Percentiles rank a stretch among this genome's conserved stretches.
phyloP scores from a whole-genome alignment of 1,139 yeast genomes.

The Torulaspora pretoriensis region DNA sequence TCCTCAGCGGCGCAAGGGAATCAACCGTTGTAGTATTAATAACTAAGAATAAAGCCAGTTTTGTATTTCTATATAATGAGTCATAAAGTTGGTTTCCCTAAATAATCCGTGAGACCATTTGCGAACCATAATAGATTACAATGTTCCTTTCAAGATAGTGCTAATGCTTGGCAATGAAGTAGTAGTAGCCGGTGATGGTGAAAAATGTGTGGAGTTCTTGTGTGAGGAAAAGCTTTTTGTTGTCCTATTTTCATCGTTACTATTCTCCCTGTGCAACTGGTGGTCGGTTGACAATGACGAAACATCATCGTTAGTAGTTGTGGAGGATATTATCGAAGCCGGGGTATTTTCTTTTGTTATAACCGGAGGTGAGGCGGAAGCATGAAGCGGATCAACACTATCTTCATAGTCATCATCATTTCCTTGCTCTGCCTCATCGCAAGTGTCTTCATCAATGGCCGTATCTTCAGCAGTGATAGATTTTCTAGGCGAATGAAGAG shows the following conservation, averaged over 20 bases:
- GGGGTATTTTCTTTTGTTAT: conserved; percentile 16
- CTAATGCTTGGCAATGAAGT: conserved; percentile 30
- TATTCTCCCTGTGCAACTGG: conserved; percentile 10
- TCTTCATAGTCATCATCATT: conserved; percentile 17
- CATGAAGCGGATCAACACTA: conserved; percentile 17
- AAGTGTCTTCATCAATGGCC: conserved; percentile 22
- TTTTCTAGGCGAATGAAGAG: conserved; percentile 19
- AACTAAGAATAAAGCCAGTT: not conserved
- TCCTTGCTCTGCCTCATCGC: conserved; percentile 21
- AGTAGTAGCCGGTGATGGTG: conserved; percentile 12
- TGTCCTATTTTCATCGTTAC: conserved; percentile 10
- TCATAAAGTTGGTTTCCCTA: not conserved
- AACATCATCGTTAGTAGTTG: conserved; percentile 15
- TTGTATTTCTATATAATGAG: conserved; percentile 2
- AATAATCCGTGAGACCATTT: not conserved
- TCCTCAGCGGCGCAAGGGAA: not conserved
- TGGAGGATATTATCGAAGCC: conserved; percentile 16
- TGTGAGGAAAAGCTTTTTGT: conserved; percentile 12
- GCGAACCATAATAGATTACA: conserved; percentile 5
- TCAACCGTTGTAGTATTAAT: conserved; percentile 1
- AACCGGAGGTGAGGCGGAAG: conserved; percentile 9
- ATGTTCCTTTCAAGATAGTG: conserved; percentile 25
- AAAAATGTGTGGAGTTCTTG: conserved; percentile 10
- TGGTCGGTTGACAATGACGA: conserved; percentile 4
- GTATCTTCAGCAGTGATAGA: conserved; percentile 23